A percentile compares a stretch with the other conserved stretches of the same genome.
Conservation (phyloP, 495 filamentous ascomycete species). For the Penicillium nucicola region DNA sequence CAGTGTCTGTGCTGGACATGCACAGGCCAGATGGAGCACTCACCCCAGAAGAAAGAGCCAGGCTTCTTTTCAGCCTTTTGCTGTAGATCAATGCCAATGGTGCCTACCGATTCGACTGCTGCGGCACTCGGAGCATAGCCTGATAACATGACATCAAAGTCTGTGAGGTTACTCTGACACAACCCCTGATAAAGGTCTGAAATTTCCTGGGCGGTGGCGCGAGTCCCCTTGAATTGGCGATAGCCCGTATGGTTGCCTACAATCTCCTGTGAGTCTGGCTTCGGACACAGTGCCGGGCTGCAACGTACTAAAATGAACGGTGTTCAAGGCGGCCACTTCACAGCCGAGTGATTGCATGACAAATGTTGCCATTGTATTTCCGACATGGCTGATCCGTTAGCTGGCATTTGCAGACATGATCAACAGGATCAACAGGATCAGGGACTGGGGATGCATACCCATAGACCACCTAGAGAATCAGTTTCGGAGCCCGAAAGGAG, state of each 20-base stretch:
- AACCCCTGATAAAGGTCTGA: slow-evolving; percentile 80
- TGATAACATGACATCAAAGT: slow-evolving; percentile 89
- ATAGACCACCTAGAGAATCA: slow-evolving; percentile 64
- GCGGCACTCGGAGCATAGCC: slow-evolving; percentile 87
- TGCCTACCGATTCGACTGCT: slow-evolving; percentile 77
- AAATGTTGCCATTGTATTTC: slow-evolving; percentile 91
- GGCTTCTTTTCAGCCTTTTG: slow-evolving; percentile 57
- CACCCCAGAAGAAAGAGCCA: slow-evolving; percentile 88
- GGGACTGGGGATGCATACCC: slow-evolving; percentile 52
- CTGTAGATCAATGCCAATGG: slow-evolving; percentile 77
- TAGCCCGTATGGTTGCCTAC: slow-evolving; percentile 93
- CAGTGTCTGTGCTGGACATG: background rate
- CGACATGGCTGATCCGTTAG: slow-evolving; percentile 71
- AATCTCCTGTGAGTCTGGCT: slow-evolving; percentile 4
- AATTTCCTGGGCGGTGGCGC: slow-evolving; percentile 77
- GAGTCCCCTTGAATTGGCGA: slow-evolving; percentile 76
- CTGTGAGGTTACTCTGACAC: slow-evolving; percentile 72
- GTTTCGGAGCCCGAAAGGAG: slow-evolving; percentile 2
- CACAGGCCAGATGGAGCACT: slow-evolving; percentile 9
- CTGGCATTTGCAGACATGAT: slow-evolving; percentile 13
- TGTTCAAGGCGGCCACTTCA: slow-evolving; percentile 90
- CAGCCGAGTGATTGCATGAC: slow-evolving; percentile 90
- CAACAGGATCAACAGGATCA: background rate
- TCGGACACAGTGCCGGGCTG: background rate
- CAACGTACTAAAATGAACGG: slow-evolving; percentile 83